Base-by-base conservation (phyloP, 345 rosid species). In the Brassica rapa region DNA sequence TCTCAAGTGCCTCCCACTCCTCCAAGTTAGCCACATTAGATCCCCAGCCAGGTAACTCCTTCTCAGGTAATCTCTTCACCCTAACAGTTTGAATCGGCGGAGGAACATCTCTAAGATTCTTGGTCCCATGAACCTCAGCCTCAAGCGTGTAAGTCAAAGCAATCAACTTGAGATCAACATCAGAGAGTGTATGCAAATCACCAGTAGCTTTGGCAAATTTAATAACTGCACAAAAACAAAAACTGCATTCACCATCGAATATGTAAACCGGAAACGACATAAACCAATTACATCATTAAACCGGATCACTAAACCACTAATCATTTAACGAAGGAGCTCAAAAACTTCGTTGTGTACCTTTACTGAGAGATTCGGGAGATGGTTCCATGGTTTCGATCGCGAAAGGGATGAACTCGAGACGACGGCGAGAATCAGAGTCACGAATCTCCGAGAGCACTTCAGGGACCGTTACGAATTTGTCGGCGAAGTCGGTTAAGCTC, bases 11-110 rank as follows among this genome's bases (percentile, higher is more conserved):
- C 68, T 95, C 98, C 99, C 98, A 95, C 72, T 95, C 99, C 65
- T 86, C 93, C 85, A 91, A 71, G 78, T 95, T 91, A 79, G 96
- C 83, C 51, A 95, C 98, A 86, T 93, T 95, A 6, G 88, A 82
- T 8, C 98, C 98, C 99, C 99, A 95, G 25, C 98, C 98, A 51
- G 97, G 97, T 86, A 91, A 51, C 0, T 91, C 97, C 85, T 88
- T 90, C 80, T 90, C 98, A 2, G 94, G 96, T 71, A 93, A 83
- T 77, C 96, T 91, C 89, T 83, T 91, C 24, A 91, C 90, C 19
- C 81, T 86, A 67, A 95, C 88, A 0, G 90, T 82, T 61, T 90
- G 94, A 29, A 93, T 86, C 35, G 96, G 96, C 3, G 91, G 94
- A 41, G 99, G 98, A 1, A 73, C 88, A 53, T 90, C 92, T 81